These are phyloP conservation scores for Exophiala spinifera DNA, from an alignment of 2,329 filamentous ascomycete species.

Conservation along the genomic window DNA sequence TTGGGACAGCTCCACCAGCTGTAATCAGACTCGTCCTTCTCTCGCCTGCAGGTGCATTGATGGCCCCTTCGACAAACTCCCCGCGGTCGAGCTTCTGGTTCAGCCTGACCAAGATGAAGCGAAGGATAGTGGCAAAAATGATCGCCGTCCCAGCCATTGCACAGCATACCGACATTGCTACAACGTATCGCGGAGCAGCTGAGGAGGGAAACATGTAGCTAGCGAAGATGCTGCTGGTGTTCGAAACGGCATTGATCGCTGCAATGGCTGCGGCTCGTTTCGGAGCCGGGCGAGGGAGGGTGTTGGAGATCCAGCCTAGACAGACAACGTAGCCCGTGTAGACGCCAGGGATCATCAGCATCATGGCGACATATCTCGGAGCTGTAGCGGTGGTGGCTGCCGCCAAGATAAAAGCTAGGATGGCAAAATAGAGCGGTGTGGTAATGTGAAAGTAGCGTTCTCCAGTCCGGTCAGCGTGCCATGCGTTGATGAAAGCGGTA, in stretches of 20 bases:
- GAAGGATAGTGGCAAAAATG: conserved; percentile 58
- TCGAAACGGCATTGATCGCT: conserved; percentile 71
- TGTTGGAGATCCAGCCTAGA: conserved; percentile 73
- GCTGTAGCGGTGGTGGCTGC: conserved; percentile 59
- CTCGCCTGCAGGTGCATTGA: conserved; percentile 40
- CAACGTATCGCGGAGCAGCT: conserved; percentile 42
- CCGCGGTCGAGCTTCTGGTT: conserved; percentile 69
- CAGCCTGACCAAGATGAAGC: conserved; percentile 60
- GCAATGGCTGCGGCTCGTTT: conserved; percentile 72
- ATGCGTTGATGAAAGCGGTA: conserved; percentile 60
- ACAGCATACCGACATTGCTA: conserved; percentile 68
- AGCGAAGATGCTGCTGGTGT: conserved; percentile 67
- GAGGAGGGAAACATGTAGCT: conserved; percentile 62
- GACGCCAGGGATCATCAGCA: conserved; percentile 57
- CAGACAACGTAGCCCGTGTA: conserved; percentile 63
- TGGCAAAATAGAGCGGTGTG: conserved; percentile 59
- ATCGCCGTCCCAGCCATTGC: conserved; percentile 63
- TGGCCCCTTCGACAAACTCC: conserved; percentile 54
- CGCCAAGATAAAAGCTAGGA: conserved; percentile 65
- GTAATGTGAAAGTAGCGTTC: conserved; percentile 69
- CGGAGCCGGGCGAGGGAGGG: conserved; percentile 69
- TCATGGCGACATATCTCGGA: conserved; percentile 67
- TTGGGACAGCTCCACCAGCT: conserved; percentile 9
- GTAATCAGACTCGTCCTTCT: neutral
- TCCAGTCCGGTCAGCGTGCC: conserved; percentile 59